These are phyloP conservation scores for Naganishia friedmannii DNA, from an alignment of 768 basidiomycete species.

Conservation along the genomic window DNA sequence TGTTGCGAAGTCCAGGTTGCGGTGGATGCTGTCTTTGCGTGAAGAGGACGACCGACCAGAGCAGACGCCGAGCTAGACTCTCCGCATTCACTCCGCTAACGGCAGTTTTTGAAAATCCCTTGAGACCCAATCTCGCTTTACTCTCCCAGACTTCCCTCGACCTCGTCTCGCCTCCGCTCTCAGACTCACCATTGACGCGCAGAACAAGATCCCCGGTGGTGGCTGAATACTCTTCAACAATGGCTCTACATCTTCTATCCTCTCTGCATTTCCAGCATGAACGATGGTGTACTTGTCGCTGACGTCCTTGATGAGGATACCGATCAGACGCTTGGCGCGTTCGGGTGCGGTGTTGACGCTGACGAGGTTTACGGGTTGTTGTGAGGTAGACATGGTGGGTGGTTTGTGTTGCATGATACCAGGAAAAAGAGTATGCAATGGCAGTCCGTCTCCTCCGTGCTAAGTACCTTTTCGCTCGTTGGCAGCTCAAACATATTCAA, in stretches of 20 bases:
- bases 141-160: too few relatives aligned
- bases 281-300: slow-evolving; percentile 43
- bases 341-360: slow-evolving; percentile 50
- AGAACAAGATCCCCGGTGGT: slow-evolving; percentile 44
- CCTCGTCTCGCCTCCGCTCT: too few relatives aligned
- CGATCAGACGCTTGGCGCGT: slow-evolving; percentile 44
- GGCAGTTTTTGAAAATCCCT: too few relatives aligned
- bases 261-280: slow-evolving; percentile 43
- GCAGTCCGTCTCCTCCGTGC: background rate
- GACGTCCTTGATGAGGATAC: slow-evolving; percentile 42
- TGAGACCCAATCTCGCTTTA: too few relatives aligned
- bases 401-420: background rate
- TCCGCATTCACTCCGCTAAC: too few relatives aligned
- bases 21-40: too few relatives aligned
- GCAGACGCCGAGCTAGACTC: too few relatives aligned
- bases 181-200: slow-evolving; percentile 40
- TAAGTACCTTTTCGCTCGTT: background rate
- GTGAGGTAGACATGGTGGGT: slow-evolving; percentile 1
- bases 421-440: background rate
- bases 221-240: slow-evolving; percentile 40
- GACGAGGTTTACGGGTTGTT: slow-evolving; percentile 40
- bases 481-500: too few relatives aligned
- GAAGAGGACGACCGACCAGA: too few relatives aligned
- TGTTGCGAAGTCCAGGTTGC: too few relatives aligned
- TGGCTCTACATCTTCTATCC: slow-evolving; percentile 46